phyloP scores from a whole-genome alignment of 441 rosid genomes.

The Populus hybrid region DNA sequence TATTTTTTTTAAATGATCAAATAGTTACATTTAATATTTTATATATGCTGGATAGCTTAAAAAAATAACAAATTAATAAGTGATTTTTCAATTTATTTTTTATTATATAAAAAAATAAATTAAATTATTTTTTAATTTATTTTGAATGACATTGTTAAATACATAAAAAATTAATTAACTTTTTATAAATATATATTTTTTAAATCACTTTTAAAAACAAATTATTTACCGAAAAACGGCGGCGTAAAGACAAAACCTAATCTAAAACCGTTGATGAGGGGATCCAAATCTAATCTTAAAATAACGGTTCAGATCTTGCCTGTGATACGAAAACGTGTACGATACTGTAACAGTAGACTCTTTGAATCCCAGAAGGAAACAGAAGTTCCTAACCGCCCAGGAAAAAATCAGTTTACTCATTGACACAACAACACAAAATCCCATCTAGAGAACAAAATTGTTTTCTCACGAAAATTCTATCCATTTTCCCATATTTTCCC shows the following conservation, averaged over 20 bases:
- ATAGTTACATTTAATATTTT: no score
- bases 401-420: conserved; percentile 16
- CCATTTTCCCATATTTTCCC: conserved; percentile 8
- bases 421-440: background rate
- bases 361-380: background rate
- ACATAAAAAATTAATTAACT: no score
- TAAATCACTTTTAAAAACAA: no score
- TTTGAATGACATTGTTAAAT: no score
- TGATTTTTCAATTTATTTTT: no score
- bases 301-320: background rate
- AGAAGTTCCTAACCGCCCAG: conserved; percentile 20
- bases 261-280: background rate
- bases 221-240: no score
- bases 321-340: background rate
- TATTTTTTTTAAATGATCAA: no score
- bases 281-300: background rate
- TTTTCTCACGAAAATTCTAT: background rate
- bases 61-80: no score
- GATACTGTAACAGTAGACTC: background rate
- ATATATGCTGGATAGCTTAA: no score
- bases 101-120: no score
- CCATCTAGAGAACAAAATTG: background rate
- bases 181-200: no score
- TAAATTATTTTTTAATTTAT: no score
- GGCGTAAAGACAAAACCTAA: background rate